phyloP scores from a whole-genome alignment of 176 grass and related monocot genomes.

The Oryza australiensis region DNA sequence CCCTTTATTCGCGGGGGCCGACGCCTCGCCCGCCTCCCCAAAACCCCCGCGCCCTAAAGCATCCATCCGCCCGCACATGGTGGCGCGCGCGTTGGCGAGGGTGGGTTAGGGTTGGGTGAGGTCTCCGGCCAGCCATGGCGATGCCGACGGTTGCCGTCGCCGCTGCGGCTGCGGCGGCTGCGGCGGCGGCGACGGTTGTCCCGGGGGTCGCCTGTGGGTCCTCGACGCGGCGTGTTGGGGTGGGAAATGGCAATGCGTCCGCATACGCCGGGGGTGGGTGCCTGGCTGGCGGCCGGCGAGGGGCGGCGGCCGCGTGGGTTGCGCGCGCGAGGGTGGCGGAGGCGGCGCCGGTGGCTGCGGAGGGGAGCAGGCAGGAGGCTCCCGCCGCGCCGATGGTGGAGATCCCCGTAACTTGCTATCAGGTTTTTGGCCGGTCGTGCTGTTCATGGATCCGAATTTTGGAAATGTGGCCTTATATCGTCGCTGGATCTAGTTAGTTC shows the following conservation, averaged over 20 bases:
- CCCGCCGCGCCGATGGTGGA: slow-evolving; percentile 49
- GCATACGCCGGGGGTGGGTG: not conserved
- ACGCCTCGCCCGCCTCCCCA: not conserved
- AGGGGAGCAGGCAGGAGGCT: slow-evolving; percentile 35
- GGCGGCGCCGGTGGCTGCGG: slow-evolving; percentile 38
- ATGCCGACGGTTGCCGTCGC: slow-evolving; percentile 44
- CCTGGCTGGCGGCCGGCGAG: slow-evolving; percentile 13
- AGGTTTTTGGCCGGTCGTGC: slow-evolving; percentile 44
- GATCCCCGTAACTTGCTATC: slow-evolving; percentile 95
- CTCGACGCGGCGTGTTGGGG: slow-evolving; percentile 32
- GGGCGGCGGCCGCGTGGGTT: slow-evolving; percentile 18
- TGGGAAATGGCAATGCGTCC: slow-evolving; percentile 38
- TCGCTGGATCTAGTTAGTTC: slow-evolving; percentile 9
- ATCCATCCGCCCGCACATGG: slow-evolving; percentile 30
- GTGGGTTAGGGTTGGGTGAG: slow-evolving; percentile 25
- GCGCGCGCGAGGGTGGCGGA: slow-evolving; percentile 45
- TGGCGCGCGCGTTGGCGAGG: slow-evolving; percentile 18
- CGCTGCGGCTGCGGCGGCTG: slow-evolving; percentile 9
- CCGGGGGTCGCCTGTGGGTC: slow-evolving; percentile 29
- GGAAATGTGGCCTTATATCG: not conserved
- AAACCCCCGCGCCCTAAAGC: slow-evolving; percentile 11
- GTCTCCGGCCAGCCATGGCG: slow-evolving; percentile 40
- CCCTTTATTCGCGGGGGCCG: slow-evolving; percentile 35
- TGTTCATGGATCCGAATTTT: slow-evolving; percentile 22
- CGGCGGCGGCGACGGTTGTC: slow-evolving; percentile 16